A percentile compares a stretch with the other conserved stretches of the same genome.
These are phyloP conservation scores for Endothia cerciana DNA, from an alignment of 2,329 filamentous ascomycete species.

Conservation along the genomic window DNA sequence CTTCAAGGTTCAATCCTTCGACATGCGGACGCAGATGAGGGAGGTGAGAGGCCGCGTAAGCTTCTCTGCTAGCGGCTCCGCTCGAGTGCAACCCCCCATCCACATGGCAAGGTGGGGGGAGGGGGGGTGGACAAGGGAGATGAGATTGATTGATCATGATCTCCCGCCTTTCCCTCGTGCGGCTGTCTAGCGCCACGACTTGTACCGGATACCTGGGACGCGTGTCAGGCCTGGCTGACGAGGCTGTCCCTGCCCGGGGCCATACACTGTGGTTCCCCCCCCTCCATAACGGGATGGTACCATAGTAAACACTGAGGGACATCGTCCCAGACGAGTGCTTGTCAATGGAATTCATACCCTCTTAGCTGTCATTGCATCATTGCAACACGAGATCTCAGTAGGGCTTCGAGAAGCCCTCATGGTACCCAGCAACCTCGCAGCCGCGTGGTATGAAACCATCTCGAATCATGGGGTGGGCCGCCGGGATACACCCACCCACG, in stretches of 20 bases:
- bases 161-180: conserved; percentile 8
- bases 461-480: conserved; percentile 7
- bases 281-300: neutral
- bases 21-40: neutral
- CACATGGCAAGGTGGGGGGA: conserved; percentile 24
- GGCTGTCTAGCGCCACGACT: conserved; percentile 8
- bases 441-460: conserved; percentile 20
- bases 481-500: no score
- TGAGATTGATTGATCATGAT: conserved; percentile 13
- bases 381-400: neutral
- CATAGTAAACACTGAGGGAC: neutral
- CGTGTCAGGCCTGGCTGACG: neutral
- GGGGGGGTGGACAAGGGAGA: neutral
- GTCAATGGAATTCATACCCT: no score
- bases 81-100: conserved; percentile 23
- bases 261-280: neutral
- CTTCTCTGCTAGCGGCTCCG: conserved; percentile 29
- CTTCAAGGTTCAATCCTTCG: conserved; percentile 3
- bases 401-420: neutral
- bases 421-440: conserved; percentile 9
- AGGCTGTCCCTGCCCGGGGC: conserved; percentile 14
- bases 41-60: conserved; percentile 29
- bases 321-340: no score
- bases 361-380: neutral
- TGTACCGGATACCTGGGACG: conserved; percentile 10